Conservation (phyloP, 352 stramenopile genomes). For the Globisporangium carolinianum region DNA sequence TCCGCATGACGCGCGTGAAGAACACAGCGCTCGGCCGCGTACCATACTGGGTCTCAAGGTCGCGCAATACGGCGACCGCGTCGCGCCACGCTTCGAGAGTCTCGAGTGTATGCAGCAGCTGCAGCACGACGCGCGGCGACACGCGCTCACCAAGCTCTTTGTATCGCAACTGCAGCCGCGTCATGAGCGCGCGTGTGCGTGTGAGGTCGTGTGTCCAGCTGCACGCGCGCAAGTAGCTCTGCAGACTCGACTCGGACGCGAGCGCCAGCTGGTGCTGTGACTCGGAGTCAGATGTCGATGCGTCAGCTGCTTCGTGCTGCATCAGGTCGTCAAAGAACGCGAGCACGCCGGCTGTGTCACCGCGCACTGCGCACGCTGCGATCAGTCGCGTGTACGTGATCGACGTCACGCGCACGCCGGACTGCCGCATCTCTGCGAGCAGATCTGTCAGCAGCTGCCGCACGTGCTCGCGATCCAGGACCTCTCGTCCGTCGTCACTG, state of each 20-base stretch:
- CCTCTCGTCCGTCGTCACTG: not conserved
- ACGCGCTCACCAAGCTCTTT: slow-evolving; percentile 6
- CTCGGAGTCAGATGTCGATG: too few species aligned
- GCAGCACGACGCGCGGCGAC: slow-evolving; percentile 24
- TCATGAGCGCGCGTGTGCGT: slow-evolving; percentile 25
- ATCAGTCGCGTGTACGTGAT: slow-evolving; percentile 28
- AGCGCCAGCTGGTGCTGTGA: slow-evolving; percentile 8
- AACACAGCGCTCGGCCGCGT: slow-evolving; percentile 33
- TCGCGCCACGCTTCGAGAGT: slow-evolving; percentile 36
- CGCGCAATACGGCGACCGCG: slow-evolving; percentile 38
- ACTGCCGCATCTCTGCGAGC: slow-evolving; percentile 28
- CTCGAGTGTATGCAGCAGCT: slow-evolving; percentile 47
- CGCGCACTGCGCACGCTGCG: slow-evolving; percentile 30
- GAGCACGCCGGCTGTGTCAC: slow-evolving; percentile 31
- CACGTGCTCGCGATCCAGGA: slow-evolving; percentile 1
- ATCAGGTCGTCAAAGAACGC: slow-evolving; percentile 24
- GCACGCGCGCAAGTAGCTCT: slow-evolving; percentile 35
- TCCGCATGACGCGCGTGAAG: slow-evolving; percentile 53
- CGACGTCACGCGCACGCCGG: not conserved
- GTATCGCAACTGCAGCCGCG: slow-evolving; percentile 35
- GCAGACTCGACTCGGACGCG: slow-evolving; percentile 25
- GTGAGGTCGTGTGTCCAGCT: slow-evolving; percentile 19
- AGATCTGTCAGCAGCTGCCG: slow-evolving; percentile 14
- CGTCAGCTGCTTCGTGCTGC: not conserved
- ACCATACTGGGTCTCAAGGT: slow-evolving; percentile 34